Evolutionary conservation across 2,329 filamentous ascomycete species (phyloP), one percentile per base, ranked within the genome.

Genomic region (Monosporascus cannonballus): DNA sequence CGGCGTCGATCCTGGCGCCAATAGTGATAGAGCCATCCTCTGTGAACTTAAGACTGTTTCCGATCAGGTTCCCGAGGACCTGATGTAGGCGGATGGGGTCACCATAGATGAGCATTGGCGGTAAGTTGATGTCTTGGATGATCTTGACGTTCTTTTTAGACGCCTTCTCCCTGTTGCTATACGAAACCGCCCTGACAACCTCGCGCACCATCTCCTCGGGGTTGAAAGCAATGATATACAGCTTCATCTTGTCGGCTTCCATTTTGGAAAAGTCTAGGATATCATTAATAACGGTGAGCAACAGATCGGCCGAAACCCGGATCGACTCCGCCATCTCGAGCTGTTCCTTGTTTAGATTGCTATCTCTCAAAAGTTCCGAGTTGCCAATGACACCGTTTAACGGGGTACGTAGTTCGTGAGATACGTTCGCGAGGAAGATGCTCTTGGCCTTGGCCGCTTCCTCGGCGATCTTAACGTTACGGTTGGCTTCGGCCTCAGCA

Each of bases 251-350:
- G 61, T 92, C 89, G 3, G 88, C 90, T 67, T 96, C 90, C 74
- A 94, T 90, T 69, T 96, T 95, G 27, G 91, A 96, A 67, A 96
- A 95, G 70, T 97, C 93, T 4, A 96, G 76, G 50, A 96, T 96
- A 65, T 97, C 93, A 65, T 96, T 96, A 72, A 96, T 96, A 47
- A 96, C 90, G 0, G 91, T 94, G 25, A 96, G 76, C 15, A 96
- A 73, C 17, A 94, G 84, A 65, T 96, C 91, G 0, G 90, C 90
- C 48, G 89, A 95, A 34, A 92, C 80, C 48, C 90, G 84, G 51
- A 95, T 94, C 17, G 90, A 93, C 64, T 95, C 90, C 4, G 89
- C 88, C 76, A 91, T 94, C 59, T 95, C 90, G 34, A 85, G 78
- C 68, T 95, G 89, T 57, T 95, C 89, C 54, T 77, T 80, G 58